A percentile compares a stretch with the other conserved stretches of the same genome.
phyloP scores from a whole-genome alignment of 2,329 filamentous ascomycete species.

The Thelonectria rubi region DNA sequence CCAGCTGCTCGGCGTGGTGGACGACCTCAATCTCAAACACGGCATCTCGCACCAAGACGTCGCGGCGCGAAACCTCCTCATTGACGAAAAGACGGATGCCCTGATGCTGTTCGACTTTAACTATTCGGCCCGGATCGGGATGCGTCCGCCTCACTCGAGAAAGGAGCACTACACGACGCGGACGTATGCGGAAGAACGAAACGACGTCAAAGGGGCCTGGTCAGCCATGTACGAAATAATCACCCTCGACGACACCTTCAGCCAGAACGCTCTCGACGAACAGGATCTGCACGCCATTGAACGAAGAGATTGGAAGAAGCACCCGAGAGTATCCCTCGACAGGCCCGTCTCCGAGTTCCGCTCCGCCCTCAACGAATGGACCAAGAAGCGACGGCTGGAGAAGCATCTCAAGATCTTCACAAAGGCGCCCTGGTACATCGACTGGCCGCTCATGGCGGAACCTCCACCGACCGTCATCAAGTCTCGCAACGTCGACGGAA shows the following conservation, averaged over 20 bases:
- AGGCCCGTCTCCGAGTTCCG: slow-evolving; percentile 43
- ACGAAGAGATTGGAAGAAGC: slow-evolving; percentile 42
- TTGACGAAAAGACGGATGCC: slow-evolving; percentile 46
- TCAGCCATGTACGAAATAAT: slow-evolving; percentile 52
- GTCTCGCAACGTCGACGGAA: slow-evolving; percentile 8
- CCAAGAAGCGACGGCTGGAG: slow-evolving; percentile 16
- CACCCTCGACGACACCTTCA: slow-evolving; percentile 42
- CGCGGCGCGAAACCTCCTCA: slow-evolving; percentile 49
- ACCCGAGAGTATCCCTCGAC: slow-evolving; percentile 47
- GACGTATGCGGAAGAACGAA: slow-evolving; percentile 27
- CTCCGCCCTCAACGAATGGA: slow-evolving; percentile 41
- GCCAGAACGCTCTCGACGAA: slow-evolving; percentile 35
- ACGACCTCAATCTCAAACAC: slow-evolving; percentile 48
- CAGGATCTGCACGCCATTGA: slow-evolving; percentile 35
- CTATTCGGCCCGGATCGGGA: slow-evolving; percentile 37
- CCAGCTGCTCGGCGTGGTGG: slow-evolving; percentile 46
- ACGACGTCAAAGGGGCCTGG: slow-evolving; percentile 48
- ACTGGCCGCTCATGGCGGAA: slow-evolving; percentile 36
- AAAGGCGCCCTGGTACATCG: slow-evolving; percentile 34
- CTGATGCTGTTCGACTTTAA: slow-evolving; percentile 52
- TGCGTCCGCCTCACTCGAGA: slow-evolving; percentile 6
- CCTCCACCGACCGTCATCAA: slow-evolving; percentile 12
- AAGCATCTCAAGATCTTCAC: slow-evolving; percentile 24
- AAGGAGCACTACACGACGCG: slow-evolving; percentile 14
- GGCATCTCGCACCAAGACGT: slow-evolving; percentile 53